Base-by-base conservation (phyloP, 441 rosid species). In the Arabidopsis hybrid region DNA sequence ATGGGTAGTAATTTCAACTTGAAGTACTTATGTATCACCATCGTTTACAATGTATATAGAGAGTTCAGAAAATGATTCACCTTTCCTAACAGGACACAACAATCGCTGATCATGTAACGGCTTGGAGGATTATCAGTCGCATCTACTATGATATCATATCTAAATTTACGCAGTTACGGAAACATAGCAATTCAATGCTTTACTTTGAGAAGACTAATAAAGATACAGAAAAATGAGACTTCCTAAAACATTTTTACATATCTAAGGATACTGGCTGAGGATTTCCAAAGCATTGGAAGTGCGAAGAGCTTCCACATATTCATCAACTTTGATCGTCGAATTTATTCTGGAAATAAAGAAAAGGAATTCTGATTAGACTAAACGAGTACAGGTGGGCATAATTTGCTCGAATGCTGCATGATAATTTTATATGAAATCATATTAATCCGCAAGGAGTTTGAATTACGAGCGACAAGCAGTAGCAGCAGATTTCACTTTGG, bases 71-170 rank as follows among this genome's bases (percentile, higher is more conserved):
- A 14, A 39, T 32, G 56, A 18, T 68, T 78, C 79, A 93, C 99
- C 98, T 92, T 95, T 49, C 96, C 92, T 79, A 89, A 77, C 78
- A 95, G 85, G 50, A 91, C 96, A 69, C 98, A 95, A 65, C 98
- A 95, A 89, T 95, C 98, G 74, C 89, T 92, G 76, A 92, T 95
- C 97, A 91, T 86, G 86, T 95, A 95, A 47, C 96, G 97, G 57
- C 99, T 92, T 43, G 99, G 98, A 58, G 97, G 93, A 81, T 92
- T 95, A 78, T 95, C 97, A 0, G 97, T 95, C 61, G 97, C 99
- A 83, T 92, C 99, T 31, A 95, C 91, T 42, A 91, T 78, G 51
- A 95, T 62, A 78, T 92, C 97, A 77, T 92, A 92, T 85, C 97
- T 92, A 78, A 78, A 67, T 21, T 58, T 62, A 32, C 6, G 38